phyloP scores from a whole-genome alignment of 306 rosid species.

The Gillenia trifoliata region DNA sequence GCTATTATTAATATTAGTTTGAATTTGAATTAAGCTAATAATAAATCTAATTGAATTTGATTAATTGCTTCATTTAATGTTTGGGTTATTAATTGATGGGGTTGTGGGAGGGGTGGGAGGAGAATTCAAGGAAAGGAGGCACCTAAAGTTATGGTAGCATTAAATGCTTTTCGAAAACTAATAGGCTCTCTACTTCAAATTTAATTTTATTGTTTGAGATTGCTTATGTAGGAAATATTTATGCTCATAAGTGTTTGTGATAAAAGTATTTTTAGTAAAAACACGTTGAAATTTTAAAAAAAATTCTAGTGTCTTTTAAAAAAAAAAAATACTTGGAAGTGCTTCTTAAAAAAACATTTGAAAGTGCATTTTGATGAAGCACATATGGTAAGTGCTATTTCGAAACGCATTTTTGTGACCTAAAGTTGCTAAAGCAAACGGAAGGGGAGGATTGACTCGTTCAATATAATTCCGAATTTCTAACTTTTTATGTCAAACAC shows the following conservation, averaged over 20 bases:
- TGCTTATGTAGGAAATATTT: background rate
- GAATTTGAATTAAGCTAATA: constrained; percentile 20
- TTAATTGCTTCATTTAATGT: constrained; percentile 53
- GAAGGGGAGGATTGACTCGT: background rate
- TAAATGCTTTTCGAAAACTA: constrained; percentile 41
- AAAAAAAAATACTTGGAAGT: no score
- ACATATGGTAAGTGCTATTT: no score
- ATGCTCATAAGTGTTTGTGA: fast-evolving
- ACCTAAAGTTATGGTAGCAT: constrained; percentile 57
- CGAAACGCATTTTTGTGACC: no score
- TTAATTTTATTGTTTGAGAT: background rate
- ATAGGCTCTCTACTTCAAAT: background rate
- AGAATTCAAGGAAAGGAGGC: constrained; percentile 57
- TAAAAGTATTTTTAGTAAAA: no score
- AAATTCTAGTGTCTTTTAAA: no score
- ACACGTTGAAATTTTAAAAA: no score
- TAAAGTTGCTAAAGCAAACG: no score
- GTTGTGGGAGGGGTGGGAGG: constrained; percentile 56
- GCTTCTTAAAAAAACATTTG: no score
- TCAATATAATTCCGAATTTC: no score
- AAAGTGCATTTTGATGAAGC: background rate
- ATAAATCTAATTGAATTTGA: constrained; percentile 24
- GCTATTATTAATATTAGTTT: constrained; percentile 6
- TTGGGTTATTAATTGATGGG: constrained; percentile 47
- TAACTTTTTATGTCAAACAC: background rate